Conservation (phyloP, 1,139 yeast species). For the Saccharomyces pastorianus region DNA sequence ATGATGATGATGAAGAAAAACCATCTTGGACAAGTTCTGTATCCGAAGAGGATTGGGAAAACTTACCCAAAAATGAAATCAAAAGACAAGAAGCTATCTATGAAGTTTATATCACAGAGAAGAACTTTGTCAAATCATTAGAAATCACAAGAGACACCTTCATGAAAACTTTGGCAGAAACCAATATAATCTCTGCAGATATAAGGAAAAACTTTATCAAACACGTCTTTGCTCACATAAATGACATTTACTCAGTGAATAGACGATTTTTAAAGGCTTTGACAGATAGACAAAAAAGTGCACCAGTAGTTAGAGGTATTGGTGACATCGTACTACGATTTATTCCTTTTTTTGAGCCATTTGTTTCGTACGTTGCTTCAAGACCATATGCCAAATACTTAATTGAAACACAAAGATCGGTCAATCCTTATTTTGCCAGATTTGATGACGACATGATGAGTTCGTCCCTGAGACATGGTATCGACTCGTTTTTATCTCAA, state of each 20-base stretch:
- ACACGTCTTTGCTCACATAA: slow-evolving; percentile 84
- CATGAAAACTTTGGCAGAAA: slow-evolving; percentile 81
- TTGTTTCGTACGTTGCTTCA: slow-evolving; percentile 89
- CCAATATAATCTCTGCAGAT: slow-evolving; percentile 77
- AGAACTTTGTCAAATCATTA: slow-evolving; percentile 89
- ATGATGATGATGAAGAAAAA: slow-evolving; percentile 72
- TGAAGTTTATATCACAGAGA: slow-evolving; percentile 88
- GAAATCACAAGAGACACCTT: slow-evolving; percentile 91
- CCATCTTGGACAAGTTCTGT: slow-evolving; percentile 94
- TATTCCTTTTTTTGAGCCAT: slow-evolving; percentile 85
- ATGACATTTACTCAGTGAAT: slow-evolving; percentile 79
- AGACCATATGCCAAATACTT: slow-evolving; percentile 93
- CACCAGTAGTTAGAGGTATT: slow-evolving; percentile 75
- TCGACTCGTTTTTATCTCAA: slow-evolving; percentile 86
- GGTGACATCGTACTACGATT: slow-evolving; percentile 83
- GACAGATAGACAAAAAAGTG: slow-evolving; percentile 78
- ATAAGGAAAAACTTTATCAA: slow-evolving; percentile 87
- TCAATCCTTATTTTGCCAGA: slow-evolving; percentile 81
- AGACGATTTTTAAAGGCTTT: slow-evolving; percentile 81
- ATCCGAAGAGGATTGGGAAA: slow-evolving; percentile 68
- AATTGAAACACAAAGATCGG: slow-evolving; percentile 88
- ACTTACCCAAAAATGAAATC: slow-evolving; percentile 75
- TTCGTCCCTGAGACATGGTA: slow-evolving; percentile 73
- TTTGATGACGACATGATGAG: slow-evolving; percentile 91
- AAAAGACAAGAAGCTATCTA: slow-evolving; percentile 93